These are phyloP conservation scores for Sporothrix curviconia DNA, from an alignment of 2,329 filamentous ascomycete genomes.

Conservation along the genomic window DNA sequence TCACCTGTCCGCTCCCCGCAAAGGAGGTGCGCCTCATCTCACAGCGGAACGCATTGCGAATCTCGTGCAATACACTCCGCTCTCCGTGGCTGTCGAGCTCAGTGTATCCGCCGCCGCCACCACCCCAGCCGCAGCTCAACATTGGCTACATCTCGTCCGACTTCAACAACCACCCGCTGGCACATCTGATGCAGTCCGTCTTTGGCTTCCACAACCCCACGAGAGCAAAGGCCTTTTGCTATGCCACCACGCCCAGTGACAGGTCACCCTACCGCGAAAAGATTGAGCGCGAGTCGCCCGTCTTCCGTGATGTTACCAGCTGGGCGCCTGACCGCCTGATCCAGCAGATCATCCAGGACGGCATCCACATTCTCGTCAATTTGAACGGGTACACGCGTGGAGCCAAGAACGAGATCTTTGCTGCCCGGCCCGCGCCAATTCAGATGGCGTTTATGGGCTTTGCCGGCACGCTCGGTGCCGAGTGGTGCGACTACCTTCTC, in stretches of 20 bases:
- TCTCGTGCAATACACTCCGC: constrained; percentile 82
- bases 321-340: constrained; percentile 84
- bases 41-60: constrained; percentile 86
- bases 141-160: constrained; percentile 96
- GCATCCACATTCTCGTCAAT: constrained; percentile 91
- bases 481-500: constrained; percentile 97
- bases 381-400: constrained; percentile 97
- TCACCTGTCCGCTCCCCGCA: constrained; percentile 87
- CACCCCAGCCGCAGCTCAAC: constrained; percentile 76
- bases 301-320: constrained; percentile 79
- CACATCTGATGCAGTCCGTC: constrained; percentile 97
- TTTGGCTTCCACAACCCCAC: constrained; percentile 78
- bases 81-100: constrained; percentile 77
- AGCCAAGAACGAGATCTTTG: constrained; percentile 95
- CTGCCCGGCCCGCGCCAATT: constrained; percentile 85
- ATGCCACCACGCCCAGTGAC: constrained; percentile 89
- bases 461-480: constrained; percentile 87
- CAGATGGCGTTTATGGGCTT: constrained; percentile 99
- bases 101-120: constrained; percentile 78
- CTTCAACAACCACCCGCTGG: constrained; percentile 96
- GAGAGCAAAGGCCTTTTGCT: constrained; percentile 81
- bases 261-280: constrained; percentile 82
- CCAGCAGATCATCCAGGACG: constrained; percentile 76
- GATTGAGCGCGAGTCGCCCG: constrained; percentile 85
- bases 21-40: constrained; percentile 91